A percentile compares a stretch with the other conserved stretches of the same genome.
Evolutionary conservation across 768 basidiomycete genomes (phyloP).

Genomic region (Pisolithus sp.): DNA sequence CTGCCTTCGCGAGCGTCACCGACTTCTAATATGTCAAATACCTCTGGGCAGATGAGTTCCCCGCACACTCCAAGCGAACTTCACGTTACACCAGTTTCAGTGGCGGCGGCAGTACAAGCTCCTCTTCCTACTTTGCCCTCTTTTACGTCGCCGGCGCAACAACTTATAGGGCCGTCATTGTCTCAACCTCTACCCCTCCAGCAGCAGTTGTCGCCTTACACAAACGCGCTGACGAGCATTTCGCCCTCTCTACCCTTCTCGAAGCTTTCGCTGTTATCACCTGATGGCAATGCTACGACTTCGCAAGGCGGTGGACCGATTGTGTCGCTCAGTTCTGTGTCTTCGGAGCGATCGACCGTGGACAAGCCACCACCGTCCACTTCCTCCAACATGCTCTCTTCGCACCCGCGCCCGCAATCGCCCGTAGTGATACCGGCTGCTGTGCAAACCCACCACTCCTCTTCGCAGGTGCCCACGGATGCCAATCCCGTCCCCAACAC

Average conservation of each 20-base stretch:
- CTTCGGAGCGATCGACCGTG: not conserved
- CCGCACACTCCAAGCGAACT: conserved; percentile 7
- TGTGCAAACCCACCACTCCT: conserved; percentile 9
- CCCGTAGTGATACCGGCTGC: too few species aligned
- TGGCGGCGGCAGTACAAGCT: not conserved
- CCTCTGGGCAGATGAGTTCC: not conserved
- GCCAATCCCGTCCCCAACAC: conserved; percentile 7
- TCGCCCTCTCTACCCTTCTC: conserved; percentile 49
- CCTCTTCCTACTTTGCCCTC: too few species aligned
- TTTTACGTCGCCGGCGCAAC: not conserved
- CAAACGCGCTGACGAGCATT: conserved; percentile 9
- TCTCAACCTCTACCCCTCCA: conserved; percentile 1
- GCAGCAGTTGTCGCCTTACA: not conserved
- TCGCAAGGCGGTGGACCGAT: conserved; percentile 4
- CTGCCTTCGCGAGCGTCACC: conserved; percentile 7
- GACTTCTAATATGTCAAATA: not conserved
- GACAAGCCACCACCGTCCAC: conserved; percentile 3
- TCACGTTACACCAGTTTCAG: not conserved
- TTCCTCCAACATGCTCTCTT: conserved; percentile 2
- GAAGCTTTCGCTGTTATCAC: conserved; percentile 42
- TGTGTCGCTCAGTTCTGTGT: conserved; percentile 4
- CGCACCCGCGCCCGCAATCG: too few species aligned
- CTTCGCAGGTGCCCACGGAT: conserved; percentile 6
- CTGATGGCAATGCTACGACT: conserved; percentile 14
- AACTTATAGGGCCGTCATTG: not conserved